phyloP scores from a whole-genome alignment of 2,329 filamentous ascomycete genomes.

The Capronia epimyces region DNA sequence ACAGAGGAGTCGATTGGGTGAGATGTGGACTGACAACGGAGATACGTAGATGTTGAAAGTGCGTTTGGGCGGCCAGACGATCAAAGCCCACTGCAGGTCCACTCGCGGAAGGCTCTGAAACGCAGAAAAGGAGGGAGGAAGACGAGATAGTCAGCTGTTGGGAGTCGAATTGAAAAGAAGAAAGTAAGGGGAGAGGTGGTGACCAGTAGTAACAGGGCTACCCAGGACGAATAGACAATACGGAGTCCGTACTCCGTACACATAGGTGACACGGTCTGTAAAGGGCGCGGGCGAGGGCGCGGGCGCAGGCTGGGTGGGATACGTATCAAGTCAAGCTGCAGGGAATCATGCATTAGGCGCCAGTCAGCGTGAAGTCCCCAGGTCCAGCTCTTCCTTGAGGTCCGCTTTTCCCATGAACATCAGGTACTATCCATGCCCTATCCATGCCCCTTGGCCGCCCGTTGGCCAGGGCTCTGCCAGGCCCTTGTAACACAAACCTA shows the following conservation, averaged over 20 bases:
- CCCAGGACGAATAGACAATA: no score
- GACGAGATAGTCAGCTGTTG: no score
- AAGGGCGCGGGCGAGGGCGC: no score
- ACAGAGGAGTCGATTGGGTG: background rate
- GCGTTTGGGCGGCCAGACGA: background rate
- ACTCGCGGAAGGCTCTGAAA: background rate
- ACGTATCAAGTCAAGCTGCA: background rate
- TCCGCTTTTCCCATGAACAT: background rate
- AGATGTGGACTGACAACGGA: background rate
- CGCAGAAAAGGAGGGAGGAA: background rate
- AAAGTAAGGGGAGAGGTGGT: no score
- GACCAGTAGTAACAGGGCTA: no score
- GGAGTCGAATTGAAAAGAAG: no score
- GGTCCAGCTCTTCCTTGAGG: background rate
- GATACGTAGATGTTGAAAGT: background rate
- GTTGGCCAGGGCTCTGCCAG: background rate
- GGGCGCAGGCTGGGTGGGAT: background rate
- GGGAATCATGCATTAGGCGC: conserved; percentile 1
- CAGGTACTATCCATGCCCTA: background rate
- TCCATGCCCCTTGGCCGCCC: background rate
- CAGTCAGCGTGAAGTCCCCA: background rate
- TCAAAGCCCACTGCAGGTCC: background rate
- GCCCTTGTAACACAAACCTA: background rate
- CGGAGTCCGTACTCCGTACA: no score
- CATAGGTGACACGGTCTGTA: no score